Conservation (phyloP, 306 rosid species). For the Spatholobus suberectus region DNA sequence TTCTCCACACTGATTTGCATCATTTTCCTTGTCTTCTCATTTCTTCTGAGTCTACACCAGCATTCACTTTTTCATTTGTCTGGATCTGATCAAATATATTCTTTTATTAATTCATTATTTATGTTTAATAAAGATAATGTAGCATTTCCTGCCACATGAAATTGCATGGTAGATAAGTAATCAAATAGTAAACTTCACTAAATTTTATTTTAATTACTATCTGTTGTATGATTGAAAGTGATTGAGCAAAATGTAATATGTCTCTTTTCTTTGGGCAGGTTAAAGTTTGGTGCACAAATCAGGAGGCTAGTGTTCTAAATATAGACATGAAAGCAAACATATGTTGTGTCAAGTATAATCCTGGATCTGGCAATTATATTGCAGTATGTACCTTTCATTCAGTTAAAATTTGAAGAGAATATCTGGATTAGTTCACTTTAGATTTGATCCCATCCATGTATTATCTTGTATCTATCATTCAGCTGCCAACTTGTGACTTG, state of each 20-base stretch:
- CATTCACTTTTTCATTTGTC: not conserved
- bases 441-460: constrained; percentile 21
- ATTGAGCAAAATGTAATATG: constrained; percentile 25
- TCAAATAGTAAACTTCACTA: constrained; percentile 3
- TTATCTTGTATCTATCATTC: constrained; percentile 39
- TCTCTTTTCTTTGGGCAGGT: constrained; percentile 64
- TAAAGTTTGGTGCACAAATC: constrained; percentile 94
- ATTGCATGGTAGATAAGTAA: constrained; percentile 2
- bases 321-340: constrained; percentile 99
- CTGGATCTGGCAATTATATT: constrained; percentile 89
- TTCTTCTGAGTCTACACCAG: not conserved
- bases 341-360: constrained; percentile 96
- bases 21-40: not conserved
- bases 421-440: constrained; percentile 17
- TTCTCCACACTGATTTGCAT: not conserved
- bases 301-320: constrained; percentile 88
- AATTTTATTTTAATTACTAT: not conserved
- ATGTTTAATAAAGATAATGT: not conserved
- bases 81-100: not conserved
- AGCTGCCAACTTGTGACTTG: constrained; percentile 27
- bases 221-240: constrained; percentile 16
- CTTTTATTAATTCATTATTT: not conserved
- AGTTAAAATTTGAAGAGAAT: constrained; percentile 29
- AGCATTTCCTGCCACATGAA: constrained; percentile 3
- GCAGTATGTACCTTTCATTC: constrained; percentile 68